Percentiles rank a stretch among this genome's conserved stretches.
Evolutionary conservation across 108 stramenopile species (phyloP).

Genomic region (Fragilariopsis cylindrus): DNA sequence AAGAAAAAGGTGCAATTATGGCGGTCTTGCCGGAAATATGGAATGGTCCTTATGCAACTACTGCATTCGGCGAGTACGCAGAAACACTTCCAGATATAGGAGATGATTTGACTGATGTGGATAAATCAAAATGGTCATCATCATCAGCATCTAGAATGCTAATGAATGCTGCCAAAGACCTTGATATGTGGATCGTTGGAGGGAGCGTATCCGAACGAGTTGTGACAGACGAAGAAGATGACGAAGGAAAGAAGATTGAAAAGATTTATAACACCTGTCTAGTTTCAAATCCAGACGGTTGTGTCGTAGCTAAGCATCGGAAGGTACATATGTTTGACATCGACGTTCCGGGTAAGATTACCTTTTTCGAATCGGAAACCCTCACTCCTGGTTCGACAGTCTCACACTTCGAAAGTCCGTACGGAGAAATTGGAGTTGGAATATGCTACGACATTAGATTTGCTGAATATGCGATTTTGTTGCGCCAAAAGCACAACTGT

Average conservation of each 20-base stretch:
- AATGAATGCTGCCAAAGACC: conserved; percentile 61
- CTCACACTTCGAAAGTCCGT: conserved; percentile 71
- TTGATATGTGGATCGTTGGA: conserved; percentile 90
- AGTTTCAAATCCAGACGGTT: conserved; percentile 65
- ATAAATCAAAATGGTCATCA: neutral
- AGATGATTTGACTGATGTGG: conserved; percentile 9
- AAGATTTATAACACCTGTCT: conserved; percentile 95
- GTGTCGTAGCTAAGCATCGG: conserved; percentile 89
- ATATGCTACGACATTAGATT: conserved; percentile 99
- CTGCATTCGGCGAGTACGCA: conserved; percentile 95
- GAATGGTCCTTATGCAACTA: conserved; percentile 97
- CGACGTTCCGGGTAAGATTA: conserved; percentile 96
- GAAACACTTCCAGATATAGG: conserved; percentile 83
- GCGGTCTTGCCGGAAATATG: conserved; percentile 96
- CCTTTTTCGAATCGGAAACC: conserved; percentile 95
- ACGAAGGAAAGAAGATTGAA: conserved; percentile 34
- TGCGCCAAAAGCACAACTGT: conserved; percentile 78
- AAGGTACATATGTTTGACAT: conserved; percentile 99
- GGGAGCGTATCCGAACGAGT: conserved; percentile 94
- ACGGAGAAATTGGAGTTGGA: conserved; percentile 94
- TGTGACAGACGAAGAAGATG: neutral
- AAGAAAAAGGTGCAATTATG: conserved; percentile 69
- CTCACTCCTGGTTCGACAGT: conserved; percentile 74
- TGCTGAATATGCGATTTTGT: conserved; percentile 92
- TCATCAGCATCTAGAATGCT: conserved; percentile 57